phyloP scores from a whole-genome alignment of 371 early-diverging fungal genomes.

The Zancudomyces culisetae region DNA sequence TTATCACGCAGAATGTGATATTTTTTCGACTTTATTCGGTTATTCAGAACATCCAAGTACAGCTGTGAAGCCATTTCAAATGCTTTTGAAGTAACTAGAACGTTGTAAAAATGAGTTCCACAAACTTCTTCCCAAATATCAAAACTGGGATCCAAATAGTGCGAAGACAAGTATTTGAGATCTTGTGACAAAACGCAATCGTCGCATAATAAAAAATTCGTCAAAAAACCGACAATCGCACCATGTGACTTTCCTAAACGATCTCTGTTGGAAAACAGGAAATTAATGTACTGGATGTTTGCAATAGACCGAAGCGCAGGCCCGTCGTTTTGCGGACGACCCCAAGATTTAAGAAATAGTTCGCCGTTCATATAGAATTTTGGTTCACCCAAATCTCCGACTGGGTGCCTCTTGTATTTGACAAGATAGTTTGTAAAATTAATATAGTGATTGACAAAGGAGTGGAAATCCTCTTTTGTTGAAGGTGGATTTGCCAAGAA shows the following conservation, averaged over 20 bases:
- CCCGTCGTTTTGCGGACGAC: constrained; percentile 67
- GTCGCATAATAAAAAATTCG: too few relatives aligned
- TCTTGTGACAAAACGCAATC: too few relatives aligned
- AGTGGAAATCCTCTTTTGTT: too few relatives aligned
- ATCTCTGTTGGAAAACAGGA: constrained; percentile 8
- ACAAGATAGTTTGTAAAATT: too few relatives aligned
- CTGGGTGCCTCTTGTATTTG: constrained; percentile 3
- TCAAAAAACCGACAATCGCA: too few relatives aligned
- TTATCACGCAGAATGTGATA: constrained; percentile 14
- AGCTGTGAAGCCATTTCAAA: constrained; percentile 29
- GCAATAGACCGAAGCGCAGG: constrained; percentile 50
- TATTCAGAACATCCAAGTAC: constrained; percentile 13
- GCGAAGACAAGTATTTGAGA: too few relatives aligned
- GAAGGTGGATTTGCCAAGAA: too few relatives aligned
- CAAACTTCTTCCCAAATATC: constrained; percentile 44
- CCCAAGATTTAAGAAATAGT: constrained; percentile 34
- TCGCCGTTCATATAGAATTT: constrained; percentile 47
- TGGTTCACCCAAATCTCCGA: constrained; percentile 46
- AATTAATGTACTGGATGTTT: constrained; percentile 27
- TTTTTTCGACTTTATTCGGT: constrained; percentile 11
- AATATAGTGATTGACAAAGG: too few relatives aligned
- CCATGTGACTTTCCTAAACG: too few relatives aligned
- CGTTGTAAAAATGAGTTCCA: constrained; percentile 49
- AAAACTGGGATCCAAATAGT: too few relatives aligned
- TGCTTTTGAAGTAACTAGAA: constrained; percentile 39